These are phyloP conservation scores for Penicillium verrucosum DNA, from an alignment of 2,329 filamentous ascomycete species.

Conservation along the genomic window DNA sequence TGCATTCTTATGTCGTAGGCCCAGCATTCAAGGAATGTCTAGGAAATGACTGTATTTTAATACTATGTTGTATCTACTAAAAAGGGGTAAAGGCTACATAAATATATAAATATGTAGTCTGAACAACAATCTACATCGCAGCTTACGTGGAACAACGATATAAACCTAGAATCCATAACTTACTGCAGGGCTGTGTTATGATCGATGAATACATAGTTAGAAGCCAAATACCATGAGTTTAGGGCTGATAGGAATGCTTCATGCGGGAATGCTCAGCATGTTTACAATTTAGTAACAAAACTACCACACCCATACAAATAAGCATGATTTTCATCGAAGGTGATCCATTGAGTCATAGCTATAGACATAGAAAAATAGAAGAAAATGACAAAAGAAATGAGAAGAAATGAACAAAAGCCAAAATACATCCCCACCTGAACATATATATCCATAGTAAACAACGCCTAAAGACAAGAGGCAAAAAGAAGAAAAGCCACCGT, in stretches of 20 bases:
- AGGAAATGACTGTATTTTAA: not conserved
- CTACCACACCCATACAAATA: not conserved
- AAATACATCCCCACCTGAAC: constrained; percentile 9
- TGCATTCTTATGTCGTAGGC: not conserved
- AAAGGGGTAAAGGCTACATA: not conserved
- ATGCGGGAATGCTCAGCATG: too few relatives aligned
- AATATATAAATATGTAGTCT: not conserved
- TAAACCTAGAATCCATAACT: not conserved
- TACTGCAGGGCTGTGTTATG: too few relatives aligned
- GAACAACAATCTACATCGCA: not conserved
- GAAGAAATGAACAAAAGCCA: constrained; percentile 3
- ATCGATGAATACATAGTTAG: not conserved
- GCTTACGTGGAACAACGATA: not conserved
- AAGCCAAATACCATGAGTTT: too few relatives aligned
- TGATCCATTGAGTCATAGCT: constrained; percentile 16
- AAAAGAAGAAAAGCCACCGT: constrained; percentile 6
- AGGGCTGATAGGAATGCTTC: not conserved
- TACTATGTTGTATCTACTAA: too few relatives aligned
- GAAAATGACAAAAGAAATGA: constrained; percentile 19
- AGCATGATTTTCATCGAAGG: not conserved
- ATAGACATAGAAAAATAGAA: constrained; percentile 20
- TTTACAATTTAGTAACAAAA: too few relatives aligned
- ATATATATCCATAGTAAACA: constrained; percentile 18
- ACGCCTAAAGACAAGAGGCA: constrained; percentile 10
- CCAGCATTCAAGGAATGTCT: not conserved